These are phyloP conservation scores for Colletotrichum magnum DNA, from an alignment of 2,329 filamentous ascomycete species.

Conservation along the genomic window DNA sequence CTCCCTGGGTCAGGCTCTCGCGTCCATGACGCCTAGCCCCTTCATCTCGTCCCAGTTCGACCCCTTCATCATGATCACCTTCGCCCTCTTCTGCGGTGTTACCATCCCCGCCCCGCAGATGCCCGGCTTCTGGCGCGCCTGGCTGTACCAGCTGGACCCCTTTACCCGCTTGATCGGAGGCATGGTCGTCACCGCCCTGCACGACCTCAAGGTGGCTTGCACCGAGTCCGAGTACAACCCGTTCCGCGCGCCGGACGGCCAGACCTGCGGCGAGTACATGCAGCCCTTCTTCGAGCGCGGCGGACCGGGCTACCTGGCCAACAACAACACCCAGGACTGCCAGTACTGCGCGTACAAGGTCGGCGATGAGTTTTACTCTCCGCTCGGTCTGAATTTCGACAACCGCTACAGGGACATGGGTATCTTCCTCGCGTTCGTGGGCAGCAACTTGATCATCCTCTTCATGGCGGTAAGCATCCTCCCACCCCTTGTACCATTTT, in stretches of 20 bases:
- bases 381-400: conserved; percentile 75
- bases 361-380: conserved; percentile 84
- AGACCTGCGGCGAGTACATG: conserved; percentile 85
- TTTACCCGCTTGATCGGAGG: conserved; percentile 87
- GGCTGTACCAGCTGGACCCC: conserved; percentile 87
- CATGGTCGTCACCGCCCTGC: conserved; percentile 84
- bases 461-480: conserved; percentile 62
- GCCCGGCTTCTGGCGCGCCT: conserved; percentile 82
- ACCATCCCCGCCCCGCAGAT: conserved; percentile 85
- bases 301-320: conserved; percentile 79
- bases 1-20: conserved; percentile 82
- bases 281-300: conserved; percentile 75
- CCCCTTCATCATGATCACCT: conserved; percentile 86
- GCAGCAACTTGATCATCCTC: conserved; percentile 79
- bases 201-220: conserved; percentile 75
- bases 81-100: conserved; percentile 90
- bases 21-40: conserved; percentile 82
- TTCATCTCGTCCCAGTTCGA: conserved; percentile 86
- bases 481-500: too few relatives aligned
- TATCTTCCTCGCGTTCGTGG: conserved; percentile 83
- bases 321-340: conserved; percentile 77
- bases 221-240: conserved; percentile 71
- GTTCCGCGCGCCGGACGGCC: conserved; percentile 76
- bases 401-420: conserved; percentile 87
- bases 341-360: conserved; percentile 86